Percentiles rank a stretch among this genome's conserved stretches.
These are phyloP conservation scores for Hirsutella minnesotensis DNA, from an alignment of 2,329 filamentous ascomycete genomes.

Conservation along the genomic window DNA sequence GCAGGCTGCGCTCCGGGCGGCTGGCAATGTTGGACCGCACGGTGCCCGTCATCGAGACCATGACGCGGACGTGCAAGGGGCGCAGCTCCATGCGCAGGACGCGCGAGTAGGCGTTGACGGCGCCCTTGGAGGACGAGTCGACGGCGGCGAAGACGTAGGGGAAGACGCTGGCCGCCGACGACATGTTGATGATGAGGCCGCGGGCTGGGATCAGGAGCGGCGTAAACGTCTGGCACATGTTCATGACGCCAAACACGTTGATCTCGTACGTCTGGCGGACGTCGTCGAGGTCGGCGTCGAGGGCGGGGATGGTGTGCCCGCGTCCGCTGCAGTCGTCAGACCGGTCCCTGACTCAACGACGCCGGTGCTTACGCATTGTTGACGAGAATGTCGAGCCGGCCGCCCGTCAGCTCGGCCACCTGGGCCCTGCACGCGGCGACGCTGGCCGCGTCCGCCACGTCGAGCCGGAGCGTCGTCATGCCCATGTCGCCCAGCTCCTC, in stretches of 20 bases:
- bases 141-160: constrained; percentile 43
- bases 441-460: constrained; percentile 41
- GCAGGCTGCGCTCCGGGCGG: constrained; percentile 28
- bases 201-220: constrained; percentile 35
- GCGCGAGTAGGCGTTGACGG: constrained; percentile 40
- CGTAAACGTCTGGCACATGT: constrained; percentile 38
- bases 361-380: constrained; percentile 40
- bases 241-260: constrained; percentile 47
- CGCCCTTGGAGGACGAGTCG: constrained; percentile 44
- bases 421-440: constrained; percentile 35
- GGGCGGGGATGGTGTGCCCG: constrained; percentile 38
- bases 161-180: constrained; percentile 36
- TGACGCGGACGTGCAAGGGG: constrained; percentile 44
- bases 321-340: constrained; percentile 27
- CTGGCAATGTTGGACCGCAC: constrained; percentile 39
- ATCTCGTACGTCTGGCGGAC: constrained; percentile 42
- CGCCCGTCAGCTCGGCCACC: constrained; percentile 35
- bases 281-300: constrained; percentile 39
- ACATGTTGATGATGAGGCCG: constrained; percentile 44
- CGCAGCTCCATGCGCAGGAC: constrained; percentile 40
- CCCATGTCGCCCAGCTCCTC: constrained; percentile 30
- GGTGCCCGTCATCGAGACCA: constrained; percentile 44
- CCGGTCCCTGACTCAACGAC: neutral
- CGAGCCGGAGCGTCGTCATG: constrained; percentile 37
- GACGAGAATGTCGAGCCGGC: constrained; percentile 44